Base-by-base conservation (phyloP, 208 protist genomes). In the Leishmania tropica region DNA sequence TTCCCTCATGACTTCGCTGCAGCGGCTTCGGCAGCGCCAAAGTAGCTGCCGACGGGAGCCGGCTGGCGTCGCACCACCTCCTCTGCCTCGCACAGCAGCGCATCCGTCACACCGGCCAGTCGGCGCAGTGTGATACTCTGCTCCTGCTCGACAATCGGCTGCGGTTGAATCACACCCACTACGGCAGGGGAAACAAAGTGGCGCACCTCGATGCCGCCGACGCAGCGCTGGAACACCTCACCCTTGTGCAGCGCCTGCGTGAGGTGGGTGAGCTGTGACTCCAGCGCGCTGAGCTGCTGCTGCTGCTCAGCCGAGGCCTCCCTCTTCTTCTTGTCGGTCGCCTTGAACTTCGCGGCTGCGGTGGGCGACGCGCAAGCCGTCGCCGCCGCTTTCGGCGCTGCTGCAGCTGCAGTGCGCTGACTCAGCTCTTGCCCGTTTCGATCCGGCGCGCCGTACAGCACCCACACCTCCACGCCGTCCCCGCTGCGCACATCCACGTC, bases 401-500 rank as follows among this genome's bases (percentile, higher is more conserved):
- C 37, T 51, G 54, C 53, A 5, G 67, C 68, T 8, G 68, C 72
- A 45, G 89, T 79, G 19, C 84, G 81, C 68, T 93, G 90, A 19
- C 81, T 75, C 3, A 90, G 77, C 56, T 88, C 90, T 74, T 95
- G 86, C 31, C 93, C 93, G 81, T 97, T 91, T 64, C 85, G 85
- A 73, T 97, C 93, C 42, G 95, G 95, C 0, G 91, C 93, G 4
- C 81, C 89, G 83, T 96, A 97, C 40, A 95, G 89, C 37, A 96
- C 86, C 93, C 95, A 98, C 76, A 98, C 64, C 85, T 98, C 93
- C 17, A 88, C 85, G 40, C 79, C 73, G 17, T 80, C 77, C 24
- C 92, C 91, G 8, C 82, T 67, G 17, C 56, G 60, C 62, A 96
- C 79, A n/a, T 76, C 81, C 45, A 89, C 89, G 15, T 62, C 58